Conservation (phyloP, 179 eudicot genomes). For the Drosera spatulata region DNA sequence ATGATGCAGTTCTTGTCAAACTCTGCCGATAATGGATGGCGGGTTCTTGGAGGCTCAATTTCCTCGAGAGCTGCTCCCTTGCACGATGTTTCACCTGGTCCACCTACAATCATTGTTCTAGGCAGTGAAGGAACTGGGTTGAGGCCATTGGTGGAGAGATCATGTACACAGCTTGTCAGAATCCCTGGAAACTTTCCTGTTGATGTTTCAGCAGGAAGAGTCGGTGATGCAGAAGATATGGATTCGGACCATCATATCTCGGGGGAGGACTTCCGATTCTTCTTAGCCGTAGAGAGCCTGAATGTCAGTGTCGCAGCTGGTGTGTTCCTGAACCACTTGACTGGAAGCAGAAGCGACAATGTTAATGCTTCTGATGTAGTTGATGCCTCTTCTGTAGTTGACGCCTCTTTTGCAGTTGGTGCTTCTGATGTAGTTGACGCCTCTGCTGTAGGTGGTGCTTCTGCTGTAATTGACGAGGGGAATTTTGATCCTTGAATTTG, state of each 20-base stretch:
- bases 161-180: conserved; percentile 61
- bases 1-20: conserved; percentile 95
- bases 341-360: conserved; percentile 28
- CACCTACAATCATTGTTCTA: conserved; percentile 85
- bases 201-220: conserved; percentile 23
- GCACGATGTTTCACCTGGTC: conserved; percentile 46
- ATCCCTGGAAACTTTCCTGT: conserved; percentile 64
- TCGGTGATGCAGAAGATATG: conserved; percentile 24
- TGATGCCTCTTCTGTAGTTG: no score
- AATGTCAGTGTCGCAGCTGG: conserved; percentile 99
- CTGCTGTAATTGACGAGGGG: no score
- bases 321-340: conserved; percentile 85
- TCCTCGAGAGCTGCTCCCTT: conserved; percentile 57
- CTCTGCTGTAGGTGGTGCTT: no score
- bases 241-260: conserved; percentile 17
- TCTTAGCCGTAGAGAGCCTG: conserved; percentile 92
- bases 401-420: no score
- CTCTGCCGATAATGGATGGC: conserved; percentile 87
- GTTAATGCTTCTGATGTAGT: background rate
- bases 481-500: no score
- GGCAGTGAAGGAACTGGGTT: conserved; percentile 97
- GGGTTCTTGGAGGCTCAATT: conserved; percentile 88
- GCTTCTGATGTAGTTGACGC: no score
- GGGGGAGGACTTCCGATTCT: conserved; percentile 39
- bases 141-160: conserved; percentile 92